phyloP scores from a whole-genome alignment of 768 basidiomycete genomes.

The Psilocybe cubensis region DNA sequence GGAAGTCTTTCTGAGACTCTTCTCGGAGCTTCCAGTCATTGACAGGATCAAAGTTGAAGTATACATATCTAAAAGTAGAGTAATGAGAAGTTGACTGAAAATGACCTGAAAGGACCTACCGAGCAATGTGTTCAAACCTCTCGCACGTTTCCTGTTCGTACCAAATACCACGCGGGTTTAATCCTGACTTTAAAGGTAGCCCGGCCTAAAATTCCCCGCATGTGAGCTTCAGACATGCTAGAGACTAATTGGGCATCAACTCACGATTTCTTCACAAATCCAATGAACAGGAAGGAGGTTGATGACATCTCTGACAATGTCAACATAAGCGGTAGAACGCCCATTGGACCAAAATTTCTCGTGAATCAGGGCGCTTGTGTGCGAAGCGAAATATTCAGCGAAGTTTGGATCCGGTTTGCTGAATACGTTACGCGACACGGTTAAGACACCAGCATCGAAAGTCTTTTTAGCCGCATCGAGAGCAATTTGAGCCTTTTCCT shows the following conservation, averaged over 20 bases:
- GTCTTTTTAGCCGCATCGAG: conserved; percentile 14
- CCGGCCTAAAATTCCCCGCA: conserved; percentile 40
- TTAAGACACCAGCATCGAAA: conserved; percentile 14
- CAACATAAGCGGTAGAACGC: conserved; percentile 39
- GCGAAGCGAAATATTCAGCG: conserved; percentile 35
- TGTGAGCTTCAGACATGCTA: neutral
- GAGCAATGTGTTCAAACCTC: conserved; percentile 52
- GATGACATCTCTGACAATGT: conserved; percentile 71
- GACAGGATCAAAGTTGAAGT: conserved; percentile 45
- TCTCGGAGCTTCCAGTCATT: conserved; percentile 51
- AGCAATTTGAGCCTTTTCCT: conserved; percentile 10
- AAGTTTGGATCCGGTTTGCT: conserved; percentile 17
- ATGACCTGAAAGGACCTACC: conserved; percentile 35
- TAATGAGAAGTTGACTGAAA: neutral
- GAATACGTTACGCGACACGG: conserved; percentile 25
- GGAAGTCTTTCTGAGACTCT: conserved; percentile 35
- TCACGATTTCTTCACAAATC: conserved; percentile 60
- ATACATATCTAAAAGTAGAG: conserved; percentile 40
- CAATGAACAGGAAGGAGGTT: conserved; percentile 65
- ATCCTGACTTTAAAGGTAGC: conserved; percentile 43
- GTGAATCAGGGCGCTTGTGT: conserved; percentile 35
- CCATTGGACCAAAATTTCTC: conserved; percentile 37
- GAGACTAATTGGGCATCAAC: conserved; percentile 24
- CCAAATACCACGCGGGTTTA: conserved; percentile 32
- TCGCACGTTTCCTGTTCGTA: conserved; percentile 43